Base-by-base conservation (phyloP, 441 rosid genomes). In the Croton setiger region DNA sequence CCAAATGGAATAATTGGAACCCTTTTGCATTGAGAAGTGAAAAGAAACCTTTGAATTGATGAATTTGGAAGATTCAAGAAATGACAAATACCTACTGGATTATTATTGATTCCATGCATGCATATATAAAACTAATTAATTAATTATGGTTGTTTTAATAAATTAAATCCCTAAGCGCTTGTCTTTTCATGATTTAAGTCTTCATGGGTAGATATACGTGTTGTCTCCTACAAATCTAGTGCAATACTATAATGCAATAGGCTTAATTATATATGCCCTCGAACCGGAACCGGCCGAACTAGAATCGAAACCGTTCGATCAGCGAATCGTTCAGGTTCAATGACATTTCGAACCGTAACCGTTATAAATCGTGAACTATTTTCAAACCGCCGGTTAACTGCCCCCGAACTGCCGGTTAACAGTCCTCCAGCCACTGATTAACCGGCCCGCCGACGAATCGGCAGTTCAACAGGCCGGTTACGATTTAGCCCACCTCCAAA, bases 101-200 rank as follows among this genome's bases (percentile, higher is more conserved):
- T 48, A 68, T 68, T 14, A 59, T 27, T 31, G 64, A 37, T 3
- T 1, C 23, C 36, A n/a, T 20, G 17, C 2, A 44, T 55, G 10
- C 10, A 5, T 39, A 5, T 4, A 4, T 39, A 7, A 0, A 5
- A 39, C n/a, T n/a, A n/a, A n/a, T n/a, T n/a, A 27, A 27, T 27
- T 39, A 9, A 5, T 39, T 39, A 39, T 5, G 43, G 10, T 39
- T 39, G 31, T 14, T n/a, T 33, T 15, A 53, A 66, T 44, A 12
- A 15, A 62, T 52, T 54, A 18, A 43, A 53, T 66, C 59, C 12
- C 18, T 3, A 44, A 59, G 18, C 49, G 23, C 36, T 49, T 71
- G 79, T 76, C 79, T 55, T 55, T 3, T 71, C 73, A 21, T 59
- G 56, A 21, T 51, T 56, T 63, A 63, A 39, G 70, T 63, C 75